Evolutionary conservation across 78 protist species (phyloP), one percentile per base, ranked within the genome.

Genomic region (Anaeramoeba ignava): DNA sequence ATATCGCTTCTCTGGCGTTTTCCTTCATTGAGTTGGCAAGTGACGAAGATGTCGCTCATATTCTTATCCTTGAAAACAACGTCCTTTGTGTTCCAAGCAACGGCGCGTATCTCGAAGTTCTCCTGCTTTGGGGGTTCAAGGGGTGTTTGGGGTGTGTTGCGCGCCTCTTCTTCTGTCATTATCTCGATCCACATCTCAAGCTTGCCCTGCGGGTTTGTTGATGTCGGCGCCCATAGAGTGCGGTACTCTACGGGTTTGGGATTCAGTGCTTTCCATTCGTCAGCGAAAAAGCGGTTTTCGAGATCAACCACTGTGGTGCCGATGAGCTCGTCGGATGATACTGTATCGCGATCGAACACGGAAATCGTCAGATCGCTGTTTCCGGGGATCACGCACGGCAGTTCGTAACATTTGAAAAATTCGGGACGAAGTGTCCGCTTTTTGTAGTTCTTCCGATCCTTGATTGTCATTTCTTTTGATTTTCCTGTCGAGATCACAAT

Each of bases 181-280:
- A 84, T 84, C 81, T 84, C 86, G 82, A 84, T 41, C 33, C 33
- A 84, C 86, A 84, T 41, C 8, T 84, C 86, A 33, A 84, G 36
- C 81, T 84, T 84, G 41, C 86, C 86, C 82, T 84, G 87, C 38
- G 83, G 86, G 37, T 12, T 78, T 81, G 86, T 54, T 36, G 40
- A 27, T 3, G 37, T 80, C 17, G 86, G 86, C 39, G 3, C 81
- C 86, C 86, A 84, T 34, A 84, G 86, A 3, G 86, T 33, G 33
- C 86, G 86, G 33, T 78, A 38, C 8, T 84, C 86, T 23, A 84
- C 38, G 3, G 86, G 86, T 81, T 84, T 84, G 3, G 33, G 33
- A 42, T 84, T 36, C 33, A 84, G 39, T 33, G 8, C 78, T 27
- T 78, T 2, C 86, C 86, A 84, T 3, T 33, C 27, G 39, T 40